Conservation (phyloP, 2,329 filamentous ascomycete species). For the Hypoxylon sp. region DNA sequence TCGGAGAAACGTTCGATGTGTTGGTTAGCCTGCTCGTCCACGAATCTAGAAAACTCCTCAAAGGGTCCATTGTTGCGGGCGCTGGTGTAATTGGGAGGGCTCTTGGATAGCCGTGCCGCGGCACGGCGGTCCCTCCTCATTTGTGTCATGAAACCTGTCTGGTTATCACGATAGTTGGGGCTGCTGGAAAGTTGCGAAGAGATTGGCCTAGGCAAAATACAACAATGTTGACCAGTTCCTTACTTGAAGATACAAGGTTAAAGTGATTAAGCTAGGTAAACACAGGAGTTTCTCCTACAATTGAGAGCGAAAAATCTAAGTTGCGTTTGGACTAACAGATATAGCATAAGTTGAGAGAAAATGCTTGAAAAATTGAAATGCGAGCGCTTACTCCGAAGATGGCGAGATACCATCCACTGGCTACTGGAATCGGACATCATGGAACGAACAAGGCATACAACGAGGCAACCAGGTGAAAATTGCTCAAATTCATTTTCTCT, state of each 20-base stretch:
- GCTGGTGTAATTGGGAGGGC: not conserved
- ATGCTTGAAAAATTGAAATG: not conserved
- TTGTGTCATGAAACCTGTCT: not conserved
- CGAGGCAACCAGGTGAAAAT: constrained; percentile 11
- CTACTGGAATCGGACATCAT: not conserved
- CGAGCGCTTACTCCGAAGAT: not conserved
- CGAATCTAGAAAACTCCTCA: constrained; percentile 21
- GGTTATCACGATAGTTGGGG: not conserved
- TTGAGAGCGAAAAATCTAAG: not conserved
- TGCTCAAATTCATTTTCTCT: not conserved
- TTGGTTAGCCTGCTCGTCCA: constrained; percentile 3
- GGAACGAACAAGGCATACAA: constrained; percentile 2
- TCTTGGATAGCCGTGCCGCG: not conserved
- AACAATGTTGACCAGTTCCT: not conserved
- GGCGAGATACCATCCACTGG: constrained; percentile 1
- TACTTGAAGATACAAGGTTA: too few species aligned
- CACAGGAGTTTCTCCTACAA: not conserved
- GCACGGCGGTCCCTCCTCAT: constrained; percentile 8
- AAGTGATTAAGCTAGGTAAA: not conserved
- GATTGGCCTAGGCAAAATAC: not conserved
- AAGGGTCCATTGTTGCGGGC: constrained; percentile 12
- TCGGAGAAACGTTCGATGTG: constrained; percentile 24
- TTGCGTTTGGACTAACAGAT: not conserved
- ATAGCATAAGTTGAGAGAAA: not conserved
- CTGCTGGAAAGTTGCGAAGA: not conserved